These are phyloP conservation scores for Brachypodium distachyon DNA, from an alignment of 202 grass and related monocot species.

Conservation along the genomic window DNA sequence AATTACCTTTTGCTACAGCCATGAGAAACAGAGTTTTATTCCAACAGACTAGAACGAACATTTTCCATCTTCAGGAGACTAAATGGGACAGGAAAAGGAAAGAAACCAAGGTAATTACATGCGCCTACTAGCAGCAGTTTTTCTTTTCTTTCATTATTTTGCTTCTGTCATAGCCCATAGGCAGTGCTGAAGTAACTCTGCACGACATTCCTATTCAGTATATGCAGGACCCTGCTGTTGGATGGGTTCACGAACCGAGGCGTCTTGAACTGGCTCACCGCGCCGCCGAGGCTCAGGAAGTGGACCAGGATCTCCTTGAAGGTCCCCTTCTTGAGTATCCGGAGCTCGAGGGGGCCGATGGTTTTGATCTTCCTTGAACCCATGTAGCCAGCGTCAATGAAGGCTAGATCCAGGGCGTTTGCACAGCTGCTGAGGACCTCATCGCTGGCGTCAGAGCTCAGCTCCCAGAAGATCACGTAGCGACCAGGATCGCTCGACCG, in stretches of 20 bases:
- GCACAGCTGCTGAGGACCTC: constrained; percentile 60
- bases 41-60: background rate
- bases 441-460: constrained; percentile 36
- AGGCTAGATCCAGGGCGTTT: constrained; percentile 76
- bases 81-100: background rate
- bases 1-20: background rate
- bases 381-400: constrained; percentile 70
- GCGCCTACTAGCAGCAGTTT: background rate
- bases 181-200: constrained; percentile 66
- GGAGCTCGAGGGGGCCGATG: constrained; percentile 78
- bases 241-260: constrained; percentile 56
- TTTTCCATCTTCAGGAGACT: constrained; percentile 20
- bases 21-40: constrained; percentile 19
- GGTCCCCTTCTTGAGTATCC: constrained; percentile 64
- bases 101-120: constrained; percentile 26
- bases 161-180: constrained; percentile 30
- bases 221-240: constrained; percentile 66
- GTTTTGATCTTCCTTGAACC: constrained; percentile 64
- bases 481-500: constrained; percentile 43
- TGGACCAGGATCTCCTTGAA: constrained; percentile 78
- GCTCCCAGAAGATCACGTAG: constrained; percentile 96
- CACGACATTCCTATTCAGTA: constrained; percentile 51
- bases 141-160: too few species aligned
- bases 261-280: constrained; percentile 90
- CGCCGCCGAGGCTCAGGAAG: constrained; percentile 54